Evolutionary conservation across 352 stramenopile species (phyloP), one percentile per base, ranked within the genome.

Genomic region (Pythium vanterpoolii): DNA sequence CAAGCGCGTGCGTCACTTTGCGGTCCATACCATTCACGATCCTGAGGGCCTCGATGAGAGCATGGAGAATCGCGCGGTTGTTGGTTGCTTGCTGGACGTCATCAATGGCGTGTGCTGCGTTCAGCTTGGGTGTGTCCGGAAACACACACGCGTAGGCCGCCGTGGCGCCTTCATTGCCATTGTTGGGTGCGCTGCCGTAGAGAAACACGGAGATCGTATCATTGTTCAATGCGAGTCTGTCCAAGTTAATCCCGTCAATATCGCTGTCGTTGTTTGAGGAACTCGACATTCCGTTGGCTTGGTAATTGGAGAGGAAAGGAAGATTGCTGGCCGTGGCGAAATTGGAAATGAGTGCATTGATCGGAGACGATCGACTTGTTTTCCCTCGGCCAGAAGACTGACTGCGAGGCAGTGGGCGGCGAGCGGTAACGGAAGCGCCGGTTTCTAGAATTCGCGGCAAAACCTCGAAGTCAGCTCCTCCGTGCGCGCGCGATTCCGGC

Each of bases 111-210:
- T 24, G 7, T 1, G 31, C 34, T 5, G 4, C 13, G 34, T 46
- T 36, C 0, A n/a, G 13, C 4, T 23, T 31, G 14, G 10, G 21
- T 5, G 34, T n/a, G 10, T 36, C 16, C 3, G 49, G 36, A 26
- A 56, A 56, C 34, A 47, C 49, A 38, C 49, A 56, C 19, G 49
- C 19, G 23, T 56, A 56, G 5, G 23, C 34, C 2, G 13, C 24
- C 4, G 23, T 45, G 9, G 49, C 34, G 24, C 21, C 33, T 27
- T 11, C 4, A 11, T 45, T 4, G 23, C 34, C 21, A n/a, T 46
- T 56, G 8, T 36, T 24, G 1, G 31, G 38, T 24, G 23, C 19
- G 16, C 47, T 55, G 1, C 47, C 47, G n/a, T 44, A 28, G 31
- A 30, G 44, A 23, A 55, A 55, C 10, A 55, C 47, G 30, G 33